These are phyloP conservation scores for Fusarium tanahbumbuense DNA, from an alignment of 2,329 filamentous ascomycete species.

Conservation along the genomic window DNA sequence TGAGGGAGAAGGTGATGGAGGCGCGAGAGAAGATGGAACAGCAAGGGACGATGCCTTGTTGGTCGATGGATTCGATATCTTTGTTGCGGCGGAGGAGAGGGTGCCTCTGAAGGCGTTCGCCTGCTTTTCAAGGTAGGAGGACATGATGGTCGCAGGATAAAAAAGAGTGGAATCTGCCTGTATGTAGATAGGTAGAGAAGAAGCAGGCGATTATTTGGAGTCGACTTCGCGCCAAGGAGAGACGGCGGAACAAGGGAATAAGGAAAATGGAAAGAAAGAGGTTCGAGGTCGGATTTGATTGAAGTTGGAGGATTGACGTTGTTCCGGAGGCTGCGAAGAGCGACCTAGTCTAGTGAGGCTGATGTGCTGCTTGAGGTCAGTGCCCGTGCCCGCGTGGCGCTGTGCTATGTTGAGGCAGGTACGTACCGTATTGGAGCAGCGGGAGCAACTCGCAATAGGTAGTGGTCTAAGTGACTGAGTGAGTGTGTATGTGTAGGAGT, in stretches of 20 bases:
- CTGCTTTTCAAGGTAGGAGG: constrained; percentile 72
- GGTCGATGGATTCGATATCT: constrained; percentile 64
- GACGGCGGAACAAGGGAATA: constrained; percentile 29
- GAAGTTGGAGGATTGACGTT: constrained; percentile 35
- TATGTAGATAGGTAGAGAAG: constrained; percentile 1
- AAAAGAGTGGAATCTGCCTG: constrained; percentile 9
- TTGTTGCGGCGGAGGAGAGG: constrained; percentile 72
- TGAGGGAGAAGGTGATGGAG: constrained; percentile 72
- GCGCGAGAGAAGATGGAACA: constrained; percentile 57
- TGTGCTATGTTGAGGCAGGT: constrained; percentile 4
- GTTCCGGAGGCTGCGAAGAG: constrained; percentile 32
- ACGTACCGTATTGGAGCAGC: neutral
- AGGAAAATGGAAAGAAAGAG: constrained; percentile 17
- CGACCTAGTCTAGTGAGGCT: constrained; percentile 33
- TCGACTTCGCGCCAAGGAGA: constrained; percentile 17
- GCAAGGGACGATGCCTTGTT: constrained; percentile 50
- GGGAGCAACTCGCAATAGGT: neutral
- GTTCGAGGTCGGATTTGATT: constrained; percentile 30
- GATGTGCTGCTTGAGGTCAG: constrained; percentile 19
- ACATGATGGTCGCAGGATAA: constrained; percentile 61
- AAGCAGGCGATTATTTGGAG: constrained; percentile 2
- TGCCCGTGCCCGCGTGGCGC: constrained; percentile 26
- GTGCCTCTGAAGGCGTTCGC: constrained; percentile 71
- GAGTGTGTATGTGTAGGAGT: neutral
- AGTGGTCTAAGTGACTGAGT: neutral